phyloP scores from a whole-genome alignment of 371 early-diverging fungal species.

The Syncephalastrum sp. region DNA sequence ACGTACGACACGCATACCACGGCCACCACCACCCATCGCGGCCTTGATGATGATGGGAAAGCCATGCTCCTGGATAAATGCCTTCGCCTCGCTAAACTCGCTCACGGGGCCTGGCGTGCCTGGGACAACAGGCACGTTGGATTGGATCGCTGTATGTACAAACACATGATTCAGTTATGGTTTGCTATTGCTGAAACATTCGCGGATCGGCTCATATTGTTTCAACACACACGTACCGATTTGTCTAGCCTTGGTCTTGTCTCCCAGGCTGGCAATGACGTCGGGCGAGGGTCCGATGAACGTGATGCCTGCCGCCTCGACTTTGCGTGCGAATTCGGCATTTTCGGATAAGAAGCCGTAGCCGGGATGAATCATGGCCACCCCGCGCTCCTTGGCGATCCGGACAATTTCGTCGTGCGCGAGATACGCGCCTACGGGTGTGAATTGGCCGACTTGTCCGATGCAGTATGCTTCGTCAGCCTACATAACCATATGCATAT shows the following conservation, averaged over 20 bases:
- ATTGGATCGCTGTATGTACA: constrained; percentile 59
- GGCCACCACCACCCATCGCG: constrained; percentile 97
- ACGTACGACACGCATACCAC: constrained; percentile 95
- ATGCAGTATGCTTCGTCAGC: constrained; percentile 95
- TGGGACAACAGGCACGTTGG: constrained; percentile 82
- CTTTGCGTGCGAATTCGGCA: constrained; percentile 78
- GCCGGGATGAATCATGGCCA: constrained; percentile 84
- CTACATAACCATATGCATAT: constrained; percentile 21
- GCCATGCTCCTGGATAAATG: constrained; percentile 79
- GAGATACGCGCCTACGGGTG: constrained; percentile 93
- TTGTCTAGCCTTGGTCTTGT: constrained; percentile 90
- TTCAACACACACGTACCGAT: constrained; percentile 53
- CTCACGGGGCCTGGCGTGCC: constrained; percentile 88
- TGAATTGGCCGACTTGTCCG: constrained; percentile 73
- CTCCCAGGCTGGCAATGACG: constrained; percentile 88
- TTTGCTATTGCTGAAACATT: too few species aligned
- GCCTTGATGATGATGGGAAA: constrained; percentile 97
- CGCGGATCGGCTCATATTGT: not conserved
- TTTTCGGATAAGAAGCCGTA: constrained; percentile 67
- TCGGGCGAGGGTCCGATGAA: constrained; percentile 88
- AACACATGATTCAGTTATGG: constrained; percentile 4
- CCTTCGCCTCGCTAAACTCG: constrained; percentile 61
- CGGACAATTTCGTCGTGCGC: constrained; percentile 89
- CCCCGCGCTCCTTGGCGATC: constrained; percentile 81
- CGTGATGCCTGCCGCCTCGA: constrained; percentile 87